These are phyloP conservation scores for Zalerion maritima DNA, from an alignment of 495 filamentous ascomycete genomes.

Conservation along the genomic window DNA sequence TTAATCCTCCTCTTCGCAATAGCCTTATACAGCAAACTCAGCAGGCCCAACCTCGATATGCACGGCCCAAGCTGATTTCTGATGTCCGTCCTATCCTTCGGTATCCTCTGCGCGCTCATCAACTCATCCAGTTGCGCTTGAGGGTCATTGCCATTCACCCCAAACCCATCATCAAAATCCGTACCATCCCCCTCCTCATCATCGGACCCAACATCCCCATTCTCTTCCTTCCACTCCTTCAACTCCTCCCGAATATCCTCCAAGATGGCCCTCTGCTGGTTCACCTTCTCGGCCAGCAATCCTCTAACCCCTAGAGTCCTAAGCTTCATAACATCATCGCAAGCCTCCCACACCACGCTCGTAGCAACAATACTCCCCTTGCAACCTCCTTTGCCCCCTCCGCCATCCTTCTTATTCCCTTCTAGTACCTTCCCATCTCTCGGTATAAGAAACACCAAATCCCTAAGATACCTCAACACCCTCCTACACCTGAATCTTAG, in stretches of 20 bases:
- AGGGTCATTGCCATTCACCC: slow-evolving; percentile 13
- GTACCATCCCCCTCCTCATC: slow-evolving; percentile 30
- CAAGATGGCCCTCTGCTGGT: slow-evolving; percentile 54
- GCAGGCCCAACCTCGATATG: slow-evolving; percentile 40
- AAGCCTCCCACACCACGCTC: slow-evolving; percentile 52
- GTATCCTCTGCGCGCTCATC: slow-evolving; percentile 41
- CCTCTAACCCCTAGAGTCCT: slow-evolving; percentile 49
- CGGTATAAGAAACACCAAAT: slow-evolving; percentile 29
- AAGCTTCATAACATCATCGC: slow-evolving; percentile 52
- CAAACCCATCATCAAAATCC: slow-evolving; percentile 16
- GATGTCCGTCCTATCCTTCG: slow-evolving; percentile 39
- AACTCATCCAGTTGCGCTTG: slow-evolving; percentile 38
- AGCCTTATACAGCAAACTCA: slow-evolving; percentile 43
- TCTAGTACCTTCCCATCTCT: slow-evolving; percentile 29
- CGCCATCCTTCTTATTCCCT: slow-evolving; percentile 26
- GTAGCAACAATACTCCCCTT: slow-evolving; percentile 45
- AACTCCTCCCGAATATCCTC: slow-evolving; percentile 72
- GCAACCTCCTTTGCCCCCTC: slow-evolving; percentile 15
- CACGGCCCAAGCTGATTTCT: slow-evolving; percentile 40
- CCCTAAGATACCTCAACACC: slow-evolving; percentile 31
- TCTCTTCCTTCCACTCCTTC: slow-evolving; percentile 69
- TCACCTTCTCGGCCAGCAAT: slow-evolving; percentile 43
- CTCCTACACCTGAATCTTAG: slow-evolving; percentile 28
- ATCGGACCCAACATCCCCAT: slow-evolving; percentile 33
- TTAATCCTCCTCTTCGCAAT: slow-evolving; percentile 45